Base-by-base conservation (phyloP, 208 protist genomes). In the Crithidia mellificae region DNA sequence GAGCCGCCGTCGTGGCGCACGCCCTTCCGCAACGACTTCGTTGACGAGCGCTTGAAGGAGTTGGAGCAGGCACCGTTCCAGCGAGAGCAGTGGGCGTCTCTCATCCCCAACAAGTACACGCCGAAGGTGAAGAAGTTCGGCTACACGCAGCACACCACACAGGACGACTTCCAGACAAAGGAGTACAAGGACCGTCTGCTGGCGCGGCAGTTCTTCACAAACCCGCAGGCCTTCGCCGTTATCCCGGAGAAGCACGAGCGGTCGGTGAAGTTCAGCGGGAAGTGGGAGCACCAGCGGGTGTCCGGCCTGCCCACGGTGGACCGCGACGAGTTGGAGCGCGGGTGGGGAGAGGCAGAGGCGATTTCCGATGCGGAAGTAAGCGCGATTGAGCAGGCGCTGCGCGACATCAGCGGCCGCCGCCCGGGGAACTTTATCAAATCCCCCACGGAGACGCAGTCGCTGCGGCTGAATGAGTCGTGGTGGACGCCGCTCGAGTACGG, bases 101-200 rank as follows among this genome's bases (percentile, higher is more conserved):
- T 94, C 29, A 81, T 92, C 25, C 63, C 65, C 11, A 85, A 82
- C 51, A 93, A 91, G 77, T 96, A 94, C 78, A 94, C 88, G 44
- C 87, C 90, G 11, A 96, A 96, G 76, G 59, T 71, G 46, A 94
- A 94, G 74, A 75, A 75, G 34, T 92, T 92, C 74, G 88, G 88
- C 64, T 96, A 96, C 84, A 78, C 85, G 43, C 91, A 96, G 67
- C 88, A 96, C 81, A 91, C 63, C 44, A 91, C 86, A 12, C 58
- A 91, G 36, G 90, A 95, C 69, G 92, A 97, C 86, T 96, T 94
- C 73, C 76, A 85, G 49, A 97, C 92, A 3, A 94, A 95, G 80
- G 92, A 97, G 76, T 95, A 95, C 80, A 87, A 85, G 63, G 87
- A 95, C 50, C 76, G 92, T 0, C 66, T 97, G 27, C 78, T 92